Conservation (phyloP, 139 green algal species). For the Astrephomene gubernaculifera region DNA sequence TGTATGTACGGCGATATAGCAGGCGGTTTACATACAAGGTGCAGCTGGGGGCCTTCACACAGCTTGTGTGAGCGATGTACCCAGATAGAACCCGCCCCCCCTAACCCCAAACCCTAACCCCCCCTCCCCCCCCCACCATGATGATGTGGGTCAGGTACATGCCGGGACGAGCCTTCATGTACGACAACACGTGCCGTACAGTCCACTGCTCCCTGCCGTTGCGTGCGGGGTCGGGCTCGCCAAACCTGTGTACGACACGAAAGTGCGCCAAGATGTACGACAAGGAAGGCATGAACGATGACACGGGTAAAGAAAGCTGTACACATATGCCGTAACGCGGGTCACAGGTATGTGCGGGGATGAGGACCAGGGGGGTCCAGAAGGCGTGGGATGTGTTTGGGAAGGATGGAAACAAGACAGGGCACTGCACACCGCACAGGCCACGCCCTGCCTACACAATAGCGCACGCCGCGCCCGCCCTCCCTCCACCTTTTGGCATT, state of each 20-base stretch:
- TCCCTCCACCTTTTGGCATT: not conserved
- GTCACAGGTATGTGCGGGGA: not conserved
- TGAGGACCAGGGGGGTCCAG: not conserved
- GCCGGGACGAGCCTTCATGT: conserved; percentile 25
- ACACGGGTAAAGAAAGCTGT: no score
- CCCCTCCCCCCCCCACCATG: not conserved
- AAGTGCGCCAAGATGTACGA: no score
- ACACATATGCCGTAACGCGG: not conserved
- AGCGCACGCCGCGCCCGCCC: no score
- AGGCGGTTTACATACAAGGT: not conserved
- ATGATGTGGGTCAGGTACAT: conserved; percentile 40
- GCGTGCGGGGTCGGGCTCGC: not conserved
- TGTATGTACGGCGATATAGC: not conserved
- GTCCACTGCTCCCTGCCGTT: not conserved
- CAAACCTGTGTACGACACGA: conserved; percentile 11
- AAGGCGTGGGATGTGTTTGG: not conserved
- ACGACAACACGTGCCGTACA: conserved; percentile 11
- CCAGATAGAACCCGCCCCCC: not conserved
- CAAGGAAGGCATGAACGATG: not conserved
- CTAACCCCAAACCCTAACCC: not conserved
- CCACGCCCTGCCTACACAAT: not conserved
- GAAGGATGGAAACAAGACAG: not conserved
- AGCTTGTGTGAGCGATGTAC: not conserved
- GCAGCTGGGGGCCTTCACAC: not conserved
- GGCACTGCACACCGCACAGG: no score